Base-by-base conservation (phyloP, 2,329 filamentous ascomycete species). In the Pestalotiopsis sp. region DNA sequence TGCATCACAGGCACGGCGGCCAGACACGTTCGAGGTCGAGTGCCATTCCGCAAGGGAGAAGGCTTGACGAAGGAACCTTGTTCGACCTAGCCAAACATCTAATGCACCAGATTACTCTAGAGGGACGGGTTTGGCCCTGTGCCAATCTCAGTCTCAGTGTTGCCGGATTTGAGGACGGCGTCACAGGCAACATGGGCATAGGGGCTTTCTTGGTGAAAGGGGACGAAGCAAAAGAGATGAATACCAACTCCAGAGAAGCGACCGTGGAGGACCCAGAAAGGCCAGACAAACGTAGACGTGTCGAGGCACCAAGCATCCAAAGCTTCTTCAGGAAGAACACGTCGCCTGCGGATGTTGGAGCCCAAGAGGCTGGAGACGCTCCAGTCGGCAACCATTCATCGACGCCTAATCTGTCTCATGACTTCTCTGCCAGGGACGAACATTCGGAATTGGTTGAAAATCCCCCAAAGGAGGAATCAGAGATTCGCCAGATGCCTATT, bases 131-230 rank as follows among this genome's bases (percentile, higher is more conserved):
- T 17, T 98, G 94, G 94, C 96, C 96, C 6, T 98, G 96, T 77
- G 86, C 90, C n/a, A 96, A 97, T 76, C 84, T 99, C 9, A 96
- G 93, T 68, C 82, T 98, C 60, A 95, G 92, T 72, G 93, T 98
- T 27, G 91, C 90, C n/a, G 95, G 94, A 0, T 98, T 98, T 72
- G 95, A 98, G 78, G 94, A 98, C 72, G 93, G 93, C 2, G 84
- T 95, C 68, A 89, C 87, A 56, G 92, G 93, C 4, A 98, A 97
- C 76, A 91, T 91, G 84, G 93, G 92, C 41, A 98, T 99, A 73
- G 91, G 92, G 59, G 86, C 88, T 0, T 98, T 98, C 76, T 84
- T 99, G n/a, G 84, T 97, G 31, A 91, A 91, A 81, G 91, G 90
- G 45, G 89, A 92, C 45, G 89, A 91, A 77, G 88, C 88, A 70